Conservation (phyloP, 768 basidiomycete species). For the Lactarius quietus region DNA sequence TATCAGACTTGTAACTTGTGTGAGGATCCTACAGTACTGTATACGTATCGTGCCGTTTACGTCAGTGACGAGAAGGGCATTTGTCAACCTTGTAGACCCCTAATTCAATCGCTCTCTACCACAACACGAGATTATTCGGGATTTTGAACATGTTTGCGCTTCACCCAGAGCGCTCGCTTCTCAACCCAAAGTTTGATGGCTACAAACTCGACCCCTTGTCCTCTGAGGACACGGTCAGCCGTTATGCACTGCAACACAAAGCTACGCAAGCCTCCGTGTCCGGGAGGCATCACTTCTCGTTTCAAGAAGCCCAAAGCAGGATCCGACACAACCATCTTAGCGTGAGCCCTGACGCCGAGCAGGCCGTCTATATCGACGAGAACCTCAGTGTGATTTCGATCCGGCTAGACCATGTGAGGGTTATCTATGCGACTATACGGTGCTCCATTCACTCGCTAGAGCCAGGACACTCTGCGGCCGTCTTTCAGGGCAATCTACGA, state of each 20-base stretch:
- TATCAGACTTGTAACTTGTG: neutral
- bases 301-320: constrained; percentile 79
- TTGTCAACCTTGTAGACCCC: neutral
- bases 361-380: constrained; percentile 66
- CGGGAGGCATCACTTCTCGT: constrained; percentile 58
- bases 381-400: constrained; percentile 57
- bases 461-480: constrained; percentile 50
- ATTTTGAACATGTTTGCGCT: constrained; percentile 18
- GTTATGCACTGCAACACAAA: constrained; percentile 45
- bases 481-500: constrained; percentile 56
- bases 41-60: neutral
- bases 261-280: constrained; percentile 56
- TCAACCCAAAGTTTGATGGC: constrained; percentile 83
- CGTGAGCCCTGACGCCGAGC: constrained; percentile 42
- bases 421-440: constrained; percentile 13
- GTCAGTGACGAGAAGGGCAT: neutral
- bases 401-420: constrained; percentile 54
- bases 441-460: constrained; percentile 28
- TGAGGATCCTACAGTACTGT: no score
- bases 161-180: constrained; percentile 42
- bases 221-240: constrained; percentile 52
- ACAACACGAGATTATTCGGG: no score
- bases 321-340: constrained; percentile 82
- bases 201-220: constrained; percentile 67
- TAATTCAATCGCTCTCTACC: neutral